A percentile compares a stretch with the other conserved stretches of the same genome.
These are phyloP conservation scores for Cercospora zeina DNA, from an alignment of 2,329 filamentous ascomycete genomes.

Conservation along the genomic window DNA sequence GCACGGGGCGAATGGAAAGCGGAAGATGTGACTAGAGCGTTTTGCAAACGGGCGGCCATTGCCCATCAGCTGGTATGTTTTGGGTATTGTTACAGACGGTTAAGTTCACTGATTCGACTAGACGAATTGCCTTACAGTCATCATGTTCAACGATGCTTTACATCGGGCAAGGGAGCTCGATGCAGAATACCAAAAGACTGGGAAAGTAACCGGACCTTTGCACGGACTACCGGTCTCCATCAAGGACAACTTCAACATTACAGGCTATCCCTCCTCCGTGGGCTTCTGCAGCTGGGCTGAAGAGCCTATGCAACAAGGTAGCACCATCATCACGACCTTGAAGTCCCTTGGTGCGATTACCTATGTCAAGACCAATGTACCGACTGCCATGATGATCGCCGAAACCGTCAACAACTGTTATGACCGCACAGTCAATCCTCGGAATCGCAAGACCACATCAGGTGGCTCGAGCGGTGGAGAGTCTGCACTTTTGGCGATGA, in stretches of 20 bases:
- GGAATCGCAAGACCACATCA: constrained; percentile 59
- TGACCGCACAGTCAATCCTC: constrained; percentile 59
- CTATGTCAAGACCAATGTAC: constrained; percentile 71
- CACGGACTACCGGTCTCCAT: constrained; percentile 67
- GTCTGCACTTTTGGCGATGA: constrained; percentile 61
- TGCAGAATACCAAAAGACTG: constrained; percentile 50
- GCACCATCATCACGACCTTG: constrained; percentile 60
- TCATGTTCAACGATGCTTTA: constrained; percentile 57
- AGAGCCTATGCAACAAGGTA: constrained; percentile 58
- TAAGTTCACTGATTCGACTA: constrained; percentile 30
- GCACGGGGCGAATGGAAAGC: constrained; percentile 51
- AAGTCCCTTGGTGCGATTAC: constrained; percentile 62
- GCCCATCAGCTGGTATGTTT: constrained; percentile 56
- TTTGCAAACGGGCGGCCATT: constrained; percentile 57
- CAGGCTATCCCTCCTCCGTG: constrained; percentile 60
- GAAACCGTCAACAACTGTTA: constrained; percentile 67
- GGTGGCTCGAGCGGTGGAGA: constrained; percentile 70
- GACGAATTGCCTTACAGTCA: constrained; percentile 63
- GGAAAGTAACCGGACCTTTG: constrained; percentile 59
- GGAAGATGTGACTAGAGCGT: constrained; percentile 54
- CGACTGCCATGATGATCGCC: constrained; percentile 68
- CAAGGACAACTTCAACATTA: constrained; percentile 70
- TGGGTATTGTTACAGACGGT: neutral
- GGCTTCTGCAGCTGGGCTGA: constrained; percentile 65
- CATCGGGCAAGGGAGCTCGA: constrained; percentile 55